Base-by-base conservation (phyloP, 495 filamentous ascomycete species). In the Aspergillus wentii region DNA sequence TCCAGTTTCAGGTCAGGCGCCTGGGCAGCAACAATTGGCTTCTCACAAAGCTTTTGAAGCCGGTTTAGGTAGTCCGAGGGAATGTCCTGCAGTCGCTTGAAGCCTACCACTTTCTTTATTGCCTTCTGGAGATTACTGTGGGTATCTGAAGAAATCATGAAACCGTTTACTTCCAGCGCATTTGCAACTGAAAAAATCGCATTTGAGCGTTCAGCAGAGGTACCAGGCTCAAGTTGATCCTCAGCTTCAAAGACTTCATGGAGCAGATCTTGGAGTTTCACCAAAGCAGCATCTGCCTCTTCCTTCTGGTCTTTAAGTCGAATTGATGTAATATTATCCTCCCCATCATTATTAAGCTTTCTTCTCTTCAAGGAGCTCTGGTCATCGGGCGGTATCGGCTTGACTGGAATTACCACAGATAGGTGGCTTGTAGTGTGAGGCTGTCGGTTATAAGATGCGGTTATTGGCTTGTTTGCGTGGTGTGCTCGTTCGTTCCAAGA, bases 231-330 rank as follows among this genome's bases (percentile, higher is more conserved):
- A 40, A 73, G 61, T 25, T 80, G 71, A 47, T 89, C 80, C 52
- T 95, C 87, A 1, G 85, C 82, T 43, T 85, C 77, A 51, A 94
- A 91, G 15, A 91, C 74, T 16, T 85, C 75, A 35, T 82, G 71
- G 2, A 95, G 59, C 25, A 85, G 71, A 14, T 79, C 69, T 33
- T 78, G 76, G 10, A 95, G 57, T 23, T 80, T 79, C 30, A 79
- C 60, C 31, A 88, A 67, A 32, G 79, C 79, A 3, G 77, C 70
- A 48, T 94, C 83, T 3, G 86, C 82, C 51, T 88, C 82, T 43
- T 89, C 85, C 38, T 85, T 80, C 51, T 92, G 82, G 51, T 89
- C 87, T 30, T 58, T 72, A 22, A 67, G 47, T 18, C 69, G 61
- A 41, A 61, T 44, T 17, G 62, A 46, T 41, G 47, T 33, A 35